Base-by-base conservation (phyloP, 208 protist species). In the Crithidia acanthocephali region DNA sequence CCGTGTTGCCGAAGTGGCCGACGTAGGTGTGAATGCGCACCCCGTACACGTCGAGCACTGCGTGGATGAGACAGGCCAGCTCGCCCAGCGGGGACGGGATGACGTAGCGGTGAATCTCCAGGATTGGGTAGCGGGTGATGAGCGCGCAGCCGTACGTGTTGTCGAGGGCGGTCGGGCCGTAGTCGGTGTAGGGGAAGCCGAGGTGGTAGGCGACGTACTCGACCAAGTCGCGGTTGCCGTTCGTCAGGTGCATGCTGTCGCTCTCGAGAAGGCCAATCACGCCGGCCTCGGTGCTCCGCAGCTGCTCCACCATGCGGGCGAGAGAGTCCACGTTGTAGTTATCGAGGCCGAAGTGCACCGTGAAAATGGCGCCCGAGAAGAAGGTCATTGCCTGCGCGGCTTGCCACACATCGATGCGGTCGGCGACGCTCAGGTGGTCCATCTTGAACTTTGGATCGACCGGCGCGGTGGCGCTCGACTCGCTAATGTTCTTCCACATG, bases 331-430 rank as follows among this genome's bases (percentile, higher is more conserved):
- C 86, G 73, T 95, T 89, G 60, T 30, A 79, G 76, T 92, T 92
- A 74, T 95, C 89, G 13, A 92, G 72, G 0, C 45, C 86, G 73
- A 95, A 95, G 73, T 92, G 89, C 0, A 92, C 80, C 23, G 89
- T 95, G 83, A 85, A 95, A 74, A 95, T 92, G 69, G 87, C 75
- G n/a, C 86, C 89, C 9, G 83, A 88, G 57, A 92, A 90, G 63
- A 83, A 83, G 13, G 85, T 90, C 83, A 92, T 85, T 2, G 82
- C 85, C 64, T 86, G 66, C 2, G 89, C 89, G 1, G 86, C 89
- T 5, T 80, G 56, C 78, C 83, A 92, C 11, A 95, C 77, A 10
- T 84, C 83, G 0, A 42, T 13, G 59, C 82, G 68, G 25, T 86
- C 61, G 10, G 64, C 72, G 56, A 45, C 32, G 28, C 28, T 72